Conservation (phyloP, 2,329 filamentous ascomycete species). For the Neofusicoccum kwambonambiense region DNA sequence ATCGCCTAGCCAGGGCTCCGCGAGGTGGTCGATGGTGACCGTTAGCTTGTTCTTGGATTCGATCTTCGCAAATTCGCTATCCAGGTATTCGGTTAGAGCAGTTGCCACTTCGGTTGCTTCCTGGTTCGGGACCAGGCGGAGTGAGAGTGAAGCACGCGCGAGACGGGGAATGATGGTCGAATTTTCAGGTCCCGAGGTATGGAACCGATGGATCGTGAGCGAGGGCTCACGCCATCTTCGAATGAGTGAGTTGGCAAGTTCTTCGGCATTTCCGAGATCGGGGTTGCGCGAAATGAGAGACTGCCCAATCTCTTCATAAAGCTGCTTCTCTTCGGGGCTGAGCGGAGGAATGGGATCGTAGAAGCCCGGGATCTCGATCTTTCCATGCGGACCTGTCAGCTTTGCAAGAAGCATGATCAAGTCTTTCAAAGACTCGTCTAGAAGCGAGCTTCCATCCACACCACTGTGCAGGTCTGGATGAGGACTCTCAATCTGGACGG, state of each 20-base stretch:
- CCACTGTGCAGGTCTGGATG: conserved; percentile 91
- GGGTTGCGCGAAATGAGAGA: conserved; percentile 73
- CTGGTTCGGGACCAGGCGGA: conserved; percentile 92
- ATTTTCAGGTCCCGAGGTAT: conserved; percentile 83
- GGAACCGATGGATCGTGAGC: conserved; percentile 88
- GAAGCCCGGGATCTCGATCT: conserved; percentile 81
- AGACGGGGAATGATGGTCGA: conserved; percentile 88
- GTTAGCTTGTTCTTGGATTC: conserved; percentile 78
- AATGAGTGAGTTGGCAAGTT: conserved; percentile 83
- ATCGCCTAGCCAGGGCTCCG: conserved; percentile 94
- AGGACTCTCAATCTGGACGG: conserved; percentile 79
- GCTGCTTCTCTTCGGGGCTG: conserved; percentile 70
- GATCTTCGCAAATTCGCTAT: conserved; percentile 69
- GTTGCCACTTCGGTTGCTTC: conserved; percentile 75
- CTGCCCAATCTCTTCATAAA: conserved; percentile 81
- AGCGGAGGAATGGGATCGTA: conserved; percentile 80
- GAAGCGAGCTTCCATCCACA: conserved; percentile 88
- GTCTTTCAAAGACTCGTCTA: conserved; percentile 90
- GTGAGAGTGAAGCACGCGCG: conserved; percentile 82
- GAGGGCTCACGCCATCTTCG: conserved; percentile 94
- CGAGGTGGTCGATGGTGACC: conserved; percentile 85
- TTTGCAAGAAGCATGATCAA: conserved; percentile 79
- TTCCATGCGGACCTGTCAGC: conserved; percentile 77
- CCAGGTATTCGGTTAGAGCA: conserved; percentile 65
- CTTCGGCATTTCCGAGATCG: conserved; percentile 60